phyloP scores from a whole-genome alignment of 768 basidiomycete genomes.

The Pluteus cervinus region DNA sequence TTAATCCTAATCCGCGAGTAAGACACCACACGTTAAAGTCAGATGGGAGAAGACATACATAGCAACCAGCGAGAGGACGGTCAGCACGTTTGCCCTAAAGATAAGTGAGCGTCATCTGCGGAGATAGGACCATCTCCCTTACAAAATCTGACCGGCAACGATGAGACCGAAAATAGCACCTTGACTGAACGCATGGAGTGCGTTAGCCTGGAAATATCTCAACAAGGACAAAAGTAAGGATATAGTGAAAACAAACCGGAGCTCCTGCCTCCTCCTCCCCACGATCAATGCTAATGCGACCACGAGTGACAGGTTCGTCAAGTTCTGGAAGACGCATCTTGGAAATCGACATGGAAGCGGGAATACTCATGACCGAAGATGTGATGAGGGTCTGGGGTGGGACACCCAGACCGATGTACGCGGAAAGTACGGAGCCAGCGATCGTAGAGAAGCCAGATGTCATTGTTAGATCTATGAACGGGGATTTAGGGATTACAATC shows the following conservation, averaged over 20 bases:
- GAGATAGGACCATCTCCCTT: constrained; percentile 15
- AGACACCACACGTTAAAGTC: not conserved
- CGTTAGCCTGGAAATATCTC: constrained; percentile 47
- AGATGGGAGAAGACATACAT: constrained; percentile 23
- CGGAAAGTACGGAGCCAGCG: constrained; percentile 82
- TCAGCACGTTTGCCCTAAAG: constrained; percentile 72
- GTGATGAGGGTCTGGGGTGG: constrained; percentile 78
- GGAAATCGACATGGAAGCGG: constrained; percentile 88
- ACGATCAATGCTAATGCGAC: constrained; percentile 73
- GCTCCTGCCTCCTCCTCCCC: constrained; percentile 51
- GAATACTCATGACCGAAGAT: constrained; percentile 92
- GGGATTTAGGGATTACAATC: not conserved
- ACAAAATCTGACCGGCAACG: constrained; percentile 86
- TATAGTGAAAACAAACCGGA: constrained; percentile 34
- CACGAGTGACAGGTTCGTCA: constrained; percentile 83
- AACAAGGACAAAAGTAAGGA: not conserved
- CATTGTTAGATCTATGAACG: constrained; percentile 60
- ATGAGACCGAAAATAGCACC: constrained; percentile 82
- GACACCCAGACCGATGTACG: constrained; percentile 76
- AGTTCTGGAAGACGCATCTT: constrained; percentile 82
- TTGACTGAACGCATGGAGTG: constrained; percentile 82
- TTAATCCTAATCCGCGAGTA: constrained; percentile 44
- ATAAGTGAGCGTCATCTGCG: constrained; percentile 2
- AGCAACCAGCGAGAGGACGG: constrained; percentile 77
- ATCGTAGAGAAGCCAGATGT: constrained; percentile 93